Conservation (phyloP, 2,329 filamentous ascomycete genomes). For the Penicillium sp. region DNA sequence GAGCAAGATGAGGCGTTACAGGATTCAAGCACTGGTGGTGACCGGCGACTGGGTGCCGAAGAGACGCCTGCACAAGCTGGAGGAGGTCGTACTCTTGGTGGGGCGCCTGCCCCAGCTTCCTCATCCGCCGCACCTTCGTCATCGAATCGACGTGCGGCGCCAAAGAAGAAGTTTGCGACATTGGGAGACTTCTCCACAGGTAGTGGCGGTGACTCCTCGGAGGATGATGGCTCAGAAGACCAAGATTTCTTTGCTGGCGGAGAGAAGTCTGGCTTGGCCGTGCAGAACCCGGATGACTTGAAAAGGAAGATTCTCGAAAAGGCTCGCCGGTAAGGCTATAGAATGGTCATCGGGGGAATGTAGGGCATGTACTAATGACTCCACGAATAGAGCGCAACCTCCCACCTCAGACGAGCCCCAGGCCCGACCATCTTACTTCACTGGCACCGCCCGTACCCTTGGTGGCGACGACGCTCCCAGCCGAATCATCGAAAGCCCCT, state of each 20-base stretch:
- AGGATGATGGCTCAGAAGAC: slow-evolving; percentile 56
- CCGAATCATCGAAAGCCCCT: slow-evolving; percentile 57
- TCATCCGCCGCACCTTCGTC: slow-evolving; percentile 33
- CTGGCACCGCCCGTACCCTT: slow-evolving; percentile 64
- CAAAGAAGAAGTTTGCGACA: slow-evolving; percentile 52
- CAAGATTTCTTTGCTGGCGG: slow-evolving; percentile 66
- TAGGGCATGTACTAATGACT: neutral
- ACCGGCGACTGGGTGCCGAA: slow-evolving; percentile 27
- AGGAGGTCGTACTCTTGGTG: slow-evolving; percentile 38
- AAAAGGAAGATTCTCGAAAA: slow-evolving; percentile 55
- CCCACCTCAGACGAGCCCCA: slow-evolving; percentile 48
- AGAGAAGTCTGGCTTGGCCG: slow-evolving; percentile 68
- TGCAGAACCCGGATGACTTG: slow-evolving; percentile 63
- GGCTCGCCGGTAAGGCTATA: slow-evolving; percentile 37
- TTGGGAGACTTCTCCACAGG: slow-evolving; percentile 47
- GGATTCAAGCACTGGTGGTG: slow-evolving; percentile 33
- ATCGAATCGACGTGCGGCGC: slow-evolving; percentile 29
- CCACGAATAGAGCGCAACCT: slow-evolving; percentile 32
- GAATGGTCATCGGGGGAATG: neutral
- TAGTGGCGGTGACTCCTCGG: slow-evolving; percentile 43
- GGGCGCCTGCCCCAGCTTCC: slow-evolving; percentile 32
- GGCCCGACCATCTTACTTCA: slow-evolving; percentile 53
- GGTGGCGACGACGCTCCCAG: slow-evolving; percentile 66
- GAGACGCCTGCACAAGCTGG: slow-evolving; percentile 23
- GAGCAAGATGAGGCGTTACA: slow-evolving; percentile 46